Percentiles rank a stretch among this genome's conserved stretches.
Conservation (phyloP, 2,329 filamentous ascomycete genomes). For the Blastomyces silverae region DNA sequence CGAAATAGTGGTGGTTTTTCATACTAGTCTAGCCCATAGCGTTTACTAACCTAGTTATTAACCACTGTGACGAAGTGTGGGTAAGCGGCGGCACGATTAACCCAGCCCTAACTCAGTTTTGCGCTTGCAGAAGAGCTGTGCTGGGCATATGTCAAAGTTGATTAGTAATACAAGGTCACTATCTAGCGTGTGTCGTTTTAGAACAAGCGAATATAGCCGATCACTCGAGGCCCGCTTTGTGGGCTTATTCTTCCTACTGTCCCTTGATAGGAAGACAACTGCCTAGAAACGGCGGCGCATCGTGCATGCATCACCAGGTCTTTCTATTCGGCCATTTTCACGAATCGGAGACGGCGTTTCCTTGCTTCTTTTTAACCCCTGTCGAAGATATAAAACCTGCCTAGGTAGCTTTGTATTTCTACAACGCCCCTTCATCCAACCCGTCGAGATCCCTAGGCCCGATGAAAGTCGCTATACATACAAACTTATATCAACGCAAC, state of each 20-base stretch:
- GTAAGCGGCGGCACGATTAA: no score
- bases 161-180: no score
- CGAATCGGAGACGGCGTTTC: not conserved
- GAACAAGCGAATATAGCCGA: no score
- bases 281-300: not conserved
- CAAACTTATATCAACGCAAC: not conserved
- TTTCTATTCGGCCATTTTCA: not conserved
- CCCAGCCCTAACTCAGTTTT: no score
- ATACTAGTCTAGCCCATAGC: no score
- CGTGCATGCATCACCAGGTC: not conserved
- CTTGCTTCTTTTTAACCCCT: not conserved
- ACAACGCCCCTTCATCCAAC: not conserved
- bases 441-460: not conserved
- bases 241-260: not conserved
- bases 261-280: not conserved
- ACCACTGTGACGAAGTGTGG: no score
- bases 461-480: not conserved
- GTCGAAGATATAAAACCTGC: not conserved
- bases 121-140: no score
- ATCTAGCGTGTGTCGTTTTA: not conserved
- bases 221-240: no score
- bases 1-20: no score
- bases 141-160: no score
- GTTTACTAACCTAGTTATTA: no score
- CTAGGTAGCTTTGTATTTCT: not conserved